Evolutionary conservation across 371 early-diverging fungal species (phyloP).

Genomic region (Syncephalastrum contaminatum): DNA sequence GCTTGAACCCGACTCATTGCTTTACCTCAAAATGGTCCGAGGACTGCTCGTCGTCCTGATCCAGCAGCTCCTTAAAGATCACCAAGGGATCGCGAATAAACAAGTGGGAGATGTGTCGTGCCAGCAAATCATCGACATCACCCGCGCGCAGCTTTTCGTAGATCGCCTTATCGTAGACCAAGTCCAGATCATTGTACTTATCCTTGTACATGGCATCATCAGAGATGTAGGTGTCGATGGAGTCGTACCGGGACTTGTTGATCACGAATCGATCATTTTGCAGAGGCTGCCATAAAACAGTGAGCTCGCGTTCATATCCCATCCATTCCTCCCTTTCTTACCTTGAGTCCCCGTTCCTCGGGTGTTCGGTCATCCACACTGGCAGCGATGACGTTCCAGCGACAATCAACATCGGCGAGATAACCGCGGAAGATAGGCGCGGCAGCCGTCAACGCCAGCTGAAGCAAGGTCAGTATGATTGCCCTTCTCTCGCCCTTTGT

Average conservation of each 20-base stretch:
- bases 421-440: constrained; percentile 95
- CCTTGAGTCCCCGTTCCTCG: constrained; percentile 89
- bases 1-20: background rate
- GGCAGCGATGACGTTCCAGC: constrained; percentile 97
- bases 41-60: constrained; percentile 79
- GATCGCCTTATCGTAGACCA: constrained; percentile 82
- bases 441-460: constrained; percentile 92
- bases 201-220: constrained; percentile 71
- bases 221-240: constrained; percentile 92
- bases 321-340: constrained; percentile 17
- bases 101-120: constrained; percentile 94
- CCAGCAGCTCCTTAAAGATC: constrained; percentile 86
- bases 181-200: constrained; percentile 95
- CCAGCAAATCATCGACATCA: constrained; percentile 88
- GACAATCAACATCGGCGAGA: constrained; percentile 94
- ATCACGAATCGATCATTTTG: constrained; percentile 74
- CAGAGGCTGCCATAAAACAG: constrained; percentile 55
- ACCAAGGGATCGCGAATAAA: constrained; percentile 99
- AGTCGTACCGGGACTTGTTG: constrained; percentile 96
- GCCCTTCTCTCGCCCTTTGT: background rate
- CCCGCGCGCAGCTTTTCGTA: constrained; percentile 67
- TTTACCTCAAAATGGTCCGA: constrained; percentile 95
- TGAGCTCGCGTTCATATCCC: background rate
- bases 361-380: constrained; percentile 96
- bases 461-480: constrained; percentile 6